Base-by-base conservation (phyloP, 1,139 yeast species). In the Hansenula sp. region DNA sequence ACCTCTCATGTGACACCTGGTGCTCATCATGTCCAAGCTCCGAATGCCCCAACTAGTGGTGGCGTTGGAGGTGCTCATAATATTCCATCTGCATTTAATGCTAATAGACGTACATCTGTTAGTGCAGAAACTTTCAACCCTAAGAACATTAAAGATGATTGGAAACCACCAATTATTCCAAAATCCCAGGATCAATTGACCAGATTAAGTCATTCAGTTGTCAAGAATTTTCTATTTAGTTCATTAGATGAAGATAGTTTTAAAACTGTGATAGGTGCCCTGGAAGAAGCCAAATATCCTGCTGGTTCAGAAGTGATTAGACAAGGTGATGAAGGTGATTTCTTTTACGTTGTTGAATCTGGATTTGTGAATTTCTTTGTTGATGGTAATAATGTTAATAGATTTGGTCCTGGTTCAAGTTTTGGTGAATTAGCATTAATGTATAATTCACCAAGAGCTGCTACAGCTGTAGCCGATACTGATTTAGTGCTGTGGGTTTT, bases 381-480 rank as follows among this genome's bases (percentile, higher is more conserved):
- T 39, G 79, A 88, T 60, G 91, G 84, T 41, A 65, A 76, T 43
- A 77, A 81, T 58, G 94, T 90, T 42, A 85, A 80, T 57, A 72
- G 86, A 3, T 78, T 89, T 27, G 84, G 87, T 18, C 81, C 89
- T 39, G 97, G 98, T 5, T 81, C 96, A 7, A 84, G 95, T 38
- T 93, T 93, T 67, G 99, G 99, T 59, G 99, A 93, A 66, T 76
- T 93, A 60, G 99, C 99, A 2, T 77, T 93, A 58, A 90, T 93
- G 96, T 93, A 93, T 71, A 93, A 93, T 66, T 83, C 97, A 18
- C 98, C 98, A 48, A 81, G 99, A 67, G 99, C 98, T 7, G 99
- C 98, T 16, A 90, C 98, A 1, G 98, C 89, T 2, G 61, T 76
- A 18, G 96, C 97, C 10, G 75, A 80, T 29, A 70, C 82, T 10